These are phyloP conservation scores for Tuber magnatum DNA, from an alignment of 495 filamentous ascomycete species.

Conservation along the genomic window DNA sequence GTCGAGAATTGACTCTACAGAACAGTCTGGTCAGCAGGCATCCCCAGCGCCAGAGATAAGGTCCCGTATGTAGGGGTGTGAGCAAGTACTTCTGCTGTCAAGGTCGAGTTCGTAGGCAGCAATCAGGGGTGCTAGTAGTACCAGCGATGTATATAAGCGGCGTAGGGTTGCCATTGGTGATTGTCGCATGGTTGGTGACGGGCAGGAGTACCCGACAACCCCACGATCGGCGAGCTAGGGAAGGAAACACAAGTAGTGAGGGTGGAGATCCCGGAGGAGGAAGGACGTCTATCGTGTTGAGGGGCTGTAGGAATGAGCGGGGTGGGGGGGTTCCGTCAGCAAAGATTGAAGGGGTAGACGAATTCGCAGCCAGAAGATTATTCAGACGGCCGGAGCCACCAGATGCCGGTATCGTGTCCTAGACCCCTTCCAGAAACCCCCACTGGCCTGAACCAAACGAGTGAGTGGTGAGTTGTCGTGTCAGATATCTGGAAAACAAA, in stretches of 20 bases:
- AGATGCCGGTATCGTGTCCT: not conserved
- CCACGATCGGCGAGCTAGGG: constrained; percentile 8
- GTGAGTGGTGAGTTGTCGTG: not conserved
- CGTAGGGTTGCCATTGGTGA: constrained; percentile 18
- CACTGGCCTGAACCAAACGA: not conserved
- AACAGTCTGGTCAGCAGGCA: constrained; percentile 17
- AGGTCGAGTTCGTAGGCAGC: constrained; percentile 23
- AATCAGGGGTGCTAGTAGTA: constrained; percentile 25
- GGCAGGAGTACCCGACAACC: not conserved
- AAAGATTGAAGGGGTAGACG: not conserved
- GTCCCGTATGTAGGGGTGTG: not conserved
- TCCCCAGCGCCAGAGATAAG: constrained; percentile 1
- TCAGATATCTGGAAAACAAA: not conserved
- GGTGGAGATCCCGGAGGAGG: constrained; percentile 4
- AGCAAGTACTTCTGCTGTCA: constrained; percentile 18
- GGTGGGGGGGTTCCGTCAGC: not conserved
- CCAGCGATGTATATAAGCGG: constrained; percentile 22
- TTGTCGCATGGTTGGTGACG: constrained; percentile 19
- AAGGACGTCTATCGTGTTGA: constrained; percentile 4
- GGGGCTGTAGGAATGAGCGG: not conserved
- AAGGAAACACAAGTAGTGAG: constrained; percentile 11
- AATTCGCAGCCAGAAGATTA: not conserved
- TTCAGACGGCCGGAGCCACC: not conserved
- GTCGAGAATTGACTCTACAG: constrained; percentile 57
- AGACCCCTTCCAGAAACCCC: not conserved